Percentiles rank a stretch among this genome's conserved stretches.
phyloP scores from a whole-genome alignment of 139 green algal genomes.

The Trebouxia sp. region DNA sequence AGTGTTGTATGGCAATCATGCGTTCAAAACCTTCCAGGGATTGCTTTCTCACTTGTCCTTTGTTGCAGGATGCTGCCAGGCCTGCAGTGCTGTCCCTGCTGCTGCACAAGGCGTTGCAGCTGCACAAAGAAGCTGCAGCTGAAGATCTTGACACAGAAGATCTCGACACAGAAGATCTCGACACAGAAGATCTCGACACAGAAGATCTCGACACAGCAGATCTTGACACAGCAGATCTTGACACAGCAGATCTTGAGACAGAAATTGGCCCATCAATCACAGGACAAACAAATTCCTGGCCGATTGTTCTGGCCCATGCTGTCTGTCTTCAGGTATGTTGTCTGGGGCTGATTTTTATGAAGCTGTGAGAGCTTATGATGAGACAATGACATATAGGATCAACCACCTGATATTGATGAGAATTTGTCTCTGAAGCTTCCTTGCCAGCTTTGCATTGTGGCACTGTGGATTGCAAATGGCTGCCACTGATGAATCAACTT shows the following conservation, averaged over 20 bases:
- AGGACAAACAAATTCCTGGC: not conserved
- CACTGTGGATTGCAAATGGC: not conserved
- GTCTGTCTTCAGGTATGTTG: constrained; percentile 9
- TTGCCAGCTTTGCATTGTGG: not conserved
- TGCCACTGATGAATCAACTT: constrained; percentile 22
- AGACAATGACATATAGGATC: constrained; percentile 28
- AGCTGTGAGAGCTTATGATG: not conserved
- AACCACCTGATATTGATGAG: constrained; percentile 29
- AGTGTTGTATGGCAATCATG: no score
- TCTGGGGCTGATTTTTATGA: no score
- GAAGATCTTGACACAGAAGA: no score
- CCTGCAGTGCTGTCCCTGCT: not conserved
- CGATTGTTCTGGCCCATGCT: not conserved
- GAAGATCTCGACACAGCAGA: no score
- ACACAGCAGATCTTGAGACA: no score
- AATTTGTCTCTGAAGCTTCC: constrained; percentile 16
- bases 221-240: no score
- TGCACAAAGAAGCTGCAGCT: not conserved
- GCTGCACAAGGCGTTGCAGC: not conserved
- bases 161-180: no score
- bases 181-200: no score
- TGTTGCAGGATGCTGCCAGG: not conserved
- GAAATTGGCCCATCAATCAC: not conserved
- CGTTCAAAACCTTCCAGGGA: not conserved
- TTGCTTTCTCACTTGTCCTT: no score